Percentiles rank a stretch among this genome's conserved stretches.
Conservation (phyloP, 306 rosid genomes). For the Crataegus laevigata region DNA sequence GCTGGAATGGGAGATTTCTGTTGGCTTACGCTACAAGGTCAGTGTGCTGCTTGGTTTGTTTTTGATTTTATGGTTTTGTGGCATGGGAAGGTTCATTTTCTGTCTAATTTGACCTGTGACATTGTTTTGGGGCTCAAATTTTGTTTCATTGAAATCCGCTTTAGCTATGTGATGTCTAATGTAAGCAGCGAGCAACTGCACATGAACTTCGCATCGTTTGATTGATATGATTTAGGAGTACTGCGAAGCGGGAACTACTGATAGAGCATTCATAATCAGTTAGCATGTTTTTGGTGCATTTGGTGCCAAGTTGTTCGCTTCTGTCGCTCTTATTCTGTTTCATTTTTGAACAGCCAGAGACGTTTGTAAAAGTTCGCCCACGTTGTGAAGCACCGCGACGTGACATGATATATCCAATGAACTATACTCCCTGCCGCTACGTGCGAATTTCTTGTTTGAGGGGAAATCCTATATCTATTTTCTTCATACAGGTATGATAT, state of each 20-base stretch:
- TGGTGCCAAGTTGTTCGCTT: background rate
- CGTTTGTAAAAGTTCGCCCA: slow-evolving; percentile 82
- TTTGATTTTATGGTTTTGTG: background rate
- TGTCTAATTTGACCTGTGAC: background rate
- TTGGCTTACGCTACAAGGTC: slow-evolving; percentile 94
- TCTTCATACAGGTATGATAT: slow-evolving; percentile 70
- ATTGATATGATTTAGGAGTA: background rate
- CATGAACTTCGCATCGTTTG: background rate
- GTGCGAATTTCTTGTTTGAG: slow-evolving; percentile 89
- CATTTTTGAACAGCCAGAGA: slow-evolving; percentile 68
- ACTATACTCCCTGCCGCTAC: slow-evolving; percentile 86
- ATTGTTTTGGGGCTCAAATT: no score
- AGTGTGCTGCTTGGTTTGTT: background rate
- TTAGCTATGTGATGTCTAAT: background rate
- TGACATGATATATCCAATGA: slow-evolving; percentile 75
- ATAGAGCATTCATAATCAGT: background rate
- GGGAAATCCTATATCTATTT: slow-evolving; percentile 92
- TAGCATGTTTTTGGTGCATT: background rate
- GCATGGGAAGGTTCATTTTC: background rate
- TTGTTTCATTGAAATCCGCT: background rate
- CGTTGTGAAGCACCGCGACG: slow-evolving; percentile 97
- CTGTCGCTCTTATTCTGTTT: background rate
- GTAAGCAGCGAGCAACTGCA: no score
- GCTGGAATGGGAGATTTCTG: slow-evolving; percentile 94
- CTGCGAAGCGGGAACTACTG: background rate